Conservation (phyloP, 2,329 filamentous ascomycete genomes). For the Esteya vermicola region DNA sequence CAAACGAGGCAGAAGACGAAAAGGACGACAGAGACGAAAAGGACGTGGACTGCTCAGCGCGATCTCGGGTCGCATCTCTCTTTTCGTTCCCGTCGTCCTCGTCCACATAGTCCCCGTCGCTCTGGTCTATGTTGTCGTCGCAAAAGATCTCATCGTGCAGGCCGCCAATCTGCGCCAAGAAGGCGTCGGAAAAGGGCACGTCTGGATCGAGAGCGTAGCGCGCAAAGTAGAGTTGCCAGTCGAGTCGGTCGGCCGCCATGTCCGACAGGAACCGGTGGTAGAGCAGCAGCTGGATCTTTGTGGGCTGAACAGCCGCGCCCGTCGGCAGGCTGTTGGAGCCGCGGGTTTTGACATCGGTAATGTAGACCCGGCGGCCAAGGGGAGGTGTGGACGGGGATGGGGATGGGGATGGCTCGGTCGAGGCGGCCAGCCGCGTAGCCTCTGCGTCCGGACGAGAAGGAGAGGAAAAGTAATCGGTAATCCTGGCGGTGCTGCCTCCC, state of each 20-base stretch:
- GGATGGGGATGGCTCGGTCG: constrained; percentile 3
- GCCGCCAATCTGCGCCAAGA: constrained; percentile 59
- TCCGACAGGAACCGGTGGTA: constrained; percentile 76
- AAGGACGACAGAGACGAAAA: no score
- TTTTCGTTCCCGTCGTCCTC: no score
- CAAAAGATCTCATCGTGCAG: constrained; percentile 54
- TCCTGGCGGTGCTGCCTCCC: constrained; percentile 13
- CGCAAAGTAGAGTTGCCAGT: constrained; percentile 52
- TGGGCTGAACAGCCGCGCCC: constrained; percentile 53
- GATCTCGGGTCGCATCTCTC: no score
- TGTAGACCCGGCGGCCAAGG: constrained; percentile 36
- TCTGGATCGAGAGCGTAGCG: constrained; percentile 58
- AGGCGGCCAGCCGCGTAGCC: not conserved
- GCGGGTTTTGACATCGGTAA: constrained; percentile 83
- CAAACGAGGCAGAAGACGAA: no score
- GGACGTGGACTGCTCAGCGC: no score
- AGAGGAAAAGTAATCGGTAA: constrained; percentile 11
- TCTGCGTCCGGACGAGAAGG: not conserved
- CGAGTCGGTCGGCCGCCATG: constrained; percentile 56
- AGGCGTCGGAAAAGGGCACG: constrained; percentile 54
- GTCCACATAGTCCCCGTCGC: no score
- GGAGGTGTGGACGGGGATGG: not conserved
- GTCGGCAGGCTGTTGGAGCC: constrained; percentile 48
- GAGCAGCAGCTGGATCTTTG: constrained; percentile 75
- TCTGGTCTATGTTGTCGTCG: constrained; percentile 11